A percentile compares a stretch with the other conserved stretches of the same genome.
phyloP scores from a whole-genome alignment of 2,329 filamentous ascomycete genomes.

The Monosporascus sp. region DNA sequence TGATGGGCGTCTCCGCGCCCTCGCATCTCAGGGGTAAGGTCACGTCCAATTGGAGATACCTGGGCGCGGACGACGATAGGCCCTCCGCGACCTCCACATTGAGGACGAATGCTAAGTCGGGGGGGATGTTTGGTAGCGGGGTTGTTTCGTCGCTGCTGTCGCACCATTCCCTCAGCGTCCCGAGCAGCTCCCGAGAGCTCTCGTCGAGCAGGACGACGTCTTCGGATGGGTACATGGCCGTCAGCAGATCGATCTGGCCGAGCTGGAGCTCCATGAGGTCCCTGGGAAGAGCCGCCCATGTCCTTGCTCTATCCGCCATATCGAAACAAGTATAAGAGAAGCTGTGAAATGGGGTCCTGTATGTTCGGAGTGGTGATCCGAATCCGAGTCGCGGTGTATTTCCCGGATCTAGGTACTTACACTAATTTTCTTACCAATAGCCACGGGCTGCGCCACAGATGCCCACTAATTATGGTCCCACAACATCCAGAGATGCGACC shows the following conservation, averaged over 20 bases:
- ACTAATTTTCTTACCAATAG: no score
- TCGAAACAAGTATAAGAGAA: slow-evolving; percentile 19
- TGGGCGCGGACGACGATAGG: neutral
- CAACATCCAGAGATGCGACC: no score
- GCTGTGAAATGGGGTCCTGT: no score
- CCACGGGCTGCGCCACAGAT: no score
- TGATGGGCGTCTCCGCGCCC: slow-evolving; percentile 4
- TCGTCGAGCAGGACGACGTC: slow-evolving; percentile 27
- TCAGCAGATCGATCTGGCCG: slow-evolving; percentile 44
- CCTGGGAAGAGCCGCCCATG: slow-evolving; percentile 23
- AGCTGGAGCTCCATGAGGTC: slow-evolving; percentile 44
- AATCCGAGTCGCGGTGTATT: no score
- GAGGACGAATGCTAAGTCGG: slow-evolving; percentile 19
- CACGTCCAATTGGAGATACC: slow-evolving; percentile 29
- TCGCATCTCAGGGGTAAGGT: slow-evolving; percentile 26
- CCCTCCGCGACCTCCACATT: slow-evolving; percentile 16
- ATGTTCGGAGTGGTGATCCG: no score
- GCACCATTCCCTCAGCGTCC: slow-evolving; percentile 7
- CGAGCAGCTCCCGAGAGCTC: slow-evolving; percentile 4
- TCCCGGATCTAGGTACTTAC: no score
- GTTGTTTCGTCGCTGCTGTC: neutral
- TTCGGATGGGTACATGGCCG: slow-evolving; percentile 44
- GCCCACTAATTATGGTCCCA: no score
- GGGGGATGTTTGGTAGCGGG: neutral
- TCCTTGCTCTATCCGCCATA: slow-evolving; percentile 12